phyloP scores from a whole-genome alignment of 805 yeast genomes.

The Lachancea waltii region DNA sequence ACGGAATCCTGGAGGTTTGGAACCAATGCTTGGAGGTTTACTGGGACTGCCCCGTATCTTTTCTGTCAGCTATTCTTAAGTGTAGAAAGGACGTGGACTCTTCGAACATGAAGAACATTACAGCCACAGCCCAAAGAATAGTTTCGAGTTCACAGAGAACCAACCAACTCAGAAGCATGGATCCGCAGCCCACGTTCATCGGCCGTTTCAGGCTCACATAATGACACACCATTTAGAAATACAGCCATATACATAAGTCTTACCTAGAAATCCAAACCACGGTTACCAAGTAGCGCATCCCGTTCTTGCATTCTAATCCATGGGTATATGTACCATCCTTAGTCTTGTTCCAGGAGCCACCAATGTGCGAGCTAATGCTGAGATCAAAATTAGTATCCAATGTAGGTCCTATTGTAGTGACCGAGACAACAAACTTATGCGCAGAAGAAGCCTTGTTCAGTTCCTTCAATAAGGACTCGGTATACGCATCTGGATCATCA shows the following conservation, averaged over 20 bases:
- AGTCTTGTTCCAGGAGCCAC: conserved; percentile 50
- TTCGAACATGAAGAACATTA: conserved; percentile 21
- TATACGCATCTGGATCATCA: conserved; percentile 20
- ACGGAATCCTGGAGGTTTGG: conserved; percentile 52
- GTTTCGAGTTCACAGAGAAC: conserved; percentile 19
- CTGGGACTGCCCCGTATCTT: conserved; percentile 70
- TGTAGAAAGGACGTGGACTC: conserved; percentile 35
- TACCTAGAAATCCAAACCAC: conserved; percentile 31
- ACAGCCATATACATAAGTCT: conserved; percentile 2
- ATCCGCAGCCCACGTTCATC: conserved; percentile 22
- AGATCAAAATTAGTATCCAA: conserved; percentile 12
- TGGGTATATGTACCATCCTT: conserved; percentile 48
- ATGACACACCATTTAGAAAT: background rate
- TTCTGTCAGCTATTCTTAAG: conserved; percentile 57
- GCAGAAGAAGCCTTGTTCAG: conserved; percentile 43
- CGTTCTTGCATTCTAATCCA: conserved; percentile 20
- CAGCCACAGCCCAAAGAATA: conserved; percentile 16
- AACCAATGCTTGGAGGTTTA: conserved; percentile 54
- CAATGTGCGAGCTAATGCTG: conserved; percentile 35
- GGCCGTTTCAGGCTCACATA: conserved; percentile 16
- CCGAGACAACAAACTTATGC: conserved; percentile 49
- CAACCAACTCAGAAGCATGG: conserved; percentile 13
- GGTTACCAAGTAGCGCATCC: conserved; percentile 23
- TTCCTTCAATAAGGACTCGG: conserved; percentile 30
- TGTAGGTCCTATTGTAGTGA: conserved; percentile 32